These are phyloP conservation scores for Beauveria varroae DNA, from an alignment of 2,329 filamentous ascomycete species.

Conservation along the genomic window DNA sequence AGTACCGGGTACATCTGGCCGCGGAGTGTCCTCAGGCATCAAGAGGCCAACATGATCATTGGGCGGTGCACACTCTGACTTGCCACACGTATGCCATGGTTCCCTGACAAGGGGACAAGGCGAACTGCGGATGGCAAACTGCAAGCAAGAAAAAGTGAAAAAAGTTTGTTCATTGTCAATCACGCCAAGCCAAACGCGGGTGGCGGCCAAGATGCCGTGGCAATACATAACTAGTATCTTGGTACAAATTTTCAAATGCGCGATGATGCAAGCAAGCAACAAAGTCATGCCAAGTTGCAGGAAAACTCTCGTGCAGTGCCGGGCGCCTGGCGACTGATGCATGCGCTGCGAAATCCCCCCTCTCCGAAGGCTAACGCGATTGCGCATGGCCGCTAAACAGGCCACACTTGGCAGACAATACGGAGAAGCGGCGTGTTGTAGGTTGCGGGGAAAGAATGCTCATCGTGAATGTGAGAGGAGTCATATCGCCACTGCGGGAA, in stretches of 20 bases:
- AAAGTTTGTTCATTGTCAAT: not conserved
- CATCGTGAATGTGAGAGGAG: conserved; percentile 2
- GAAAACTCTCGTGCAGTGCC: not conserved
- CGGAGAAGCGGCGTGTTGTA: not conserved
- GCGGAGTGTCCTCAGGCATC: not conserved
- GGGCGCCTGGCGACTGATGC: not conserved
- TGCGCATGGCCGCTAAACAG: not conserved
- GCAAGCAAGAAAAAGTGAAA: no score
- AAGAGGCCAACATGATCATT: not conserved
- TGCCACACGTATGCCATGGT: not conserved
- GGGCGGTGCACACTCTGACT: not conserved
- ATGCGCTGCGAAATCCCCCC: not conserved
- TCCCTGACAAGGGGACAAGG: not conserved
- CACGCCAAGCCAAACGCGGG: conserved; percentile 7
- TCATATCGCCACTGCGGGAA: conserved; percentile 1
- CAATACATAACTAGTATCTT: no score
- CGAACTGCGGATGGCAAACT: not conserved
- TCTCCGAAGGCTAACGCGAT: not conserved
- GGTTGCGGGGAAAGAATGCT: not conserved
- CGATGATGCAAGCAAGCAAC: not conserved
- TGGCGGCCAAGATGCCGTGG: not conserved
- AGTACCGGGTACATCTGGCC: not conserved
- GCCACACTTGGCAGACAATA: not conserved
- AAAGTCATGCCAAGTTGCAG: not conserved
- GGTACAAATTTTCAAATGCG: no score